Evolutionary conservation across 2,329 filamentous ascomycete genomes (phyloP), one percentile per base, ranked within the genome.

Genomic region (Botrytis fabae): DNA sequence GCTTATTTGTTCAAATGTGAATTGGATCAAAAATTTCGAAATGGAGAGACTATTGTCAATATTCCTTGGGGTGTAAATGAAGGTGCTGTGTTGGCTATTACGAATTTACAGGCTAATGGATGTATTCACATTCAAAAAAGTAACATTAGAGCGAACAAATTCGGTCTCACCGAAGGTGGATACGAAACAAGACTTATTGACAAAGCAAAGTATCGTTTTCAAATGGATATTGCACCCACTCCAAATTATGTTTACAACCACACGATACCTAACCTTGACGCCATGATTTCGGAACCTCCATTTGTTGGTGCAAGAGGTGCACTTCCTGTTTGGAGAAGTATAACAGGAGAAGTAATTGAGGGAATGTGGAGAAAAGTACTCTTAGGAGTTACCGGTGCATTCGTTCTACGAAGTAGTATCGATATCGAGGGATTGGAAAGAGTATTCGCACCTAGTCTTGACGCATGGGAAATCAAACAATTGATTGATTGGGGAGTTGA

Each of bases 311-410:
- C 66, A 9, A 57, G 64, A 7, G 84, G 85, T 18, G 86, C 88
- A 60, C 83, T 93, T 6, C 92, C 92, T 0, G 86, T 93, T 70
- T 95, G 92, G 92, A 87, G 89, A 70, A 90, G 92, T 80, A 89
- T 94, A 74, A 88, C 91, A 74, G 90, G 88, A 12, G 83, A 86
- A 9, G 78, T 88, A 0, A 86, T 93, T 74, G 80, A 80, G n/a
- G 81, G 83, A 0, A 86, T 90, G 71, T 94, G 92, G 91, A 85
- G 87, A 71, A 86, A 89, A 75, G 85, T 91, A 18, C 80, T 93
- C 7, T 86, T 88, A 7, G 86, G 89, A 8, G 85, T 93, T 2
- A 83, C 90, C 48, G 89, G 92, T 74, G 83, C 87, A 44, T 81
- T 92, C 48, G 89, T 90, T 1, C 89, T 88, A 28, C 85, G 91